These are phyloP conservation scores for Cubamyces lactineus DNA, from an alignment of 768 basidiomycete species.

Conservation along the genomic window DNA sequence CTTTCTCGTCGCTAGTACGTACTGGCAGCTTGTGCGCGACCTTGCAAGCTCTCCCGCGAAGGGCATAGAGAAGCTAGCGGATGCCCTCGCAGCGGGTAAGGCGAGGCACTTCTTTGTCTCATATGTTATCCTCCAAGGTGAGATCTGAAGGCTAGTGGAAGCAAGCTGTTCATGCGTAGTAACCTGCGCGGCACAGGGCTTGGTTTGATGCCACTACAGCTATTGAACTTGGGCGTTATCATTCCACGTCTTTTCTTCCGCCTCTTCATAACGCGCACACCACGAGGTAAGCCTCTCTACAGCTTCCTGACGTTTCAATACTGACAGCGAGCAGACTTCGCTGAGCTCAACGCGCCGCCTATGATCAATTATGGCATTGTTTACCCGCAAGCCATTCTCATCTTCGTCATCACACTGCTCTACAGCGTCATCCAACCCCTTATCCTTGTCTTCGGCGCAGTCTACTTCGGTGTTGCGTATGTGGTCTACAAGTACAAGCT, in stretches of 20 bases:
- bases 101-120: conserved; percentile 86
- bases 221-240: conserved; percentile 89
- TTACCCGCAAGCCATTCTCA: conserved; percentile 94
- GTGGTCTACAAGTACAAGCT: conserved; percentile 99
- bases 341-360: conserved; percentile 95
- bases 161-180: neutral
- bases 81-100: conserved; percentile 75
- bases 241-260: conserved; percentile 78
- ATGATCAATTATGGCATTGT: conserved; percentile 98
- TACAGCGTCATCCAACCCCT: conserved; percentile 97
- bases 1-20: conserved; percentile 89
- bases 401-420: conserved; percentile 92
- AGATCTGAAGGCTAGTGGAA: neutral
- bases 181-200: conserved; percentile 52
- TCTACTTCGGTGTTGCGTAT: conserved; percentile 96
- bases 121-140: conserved; percentile 84
- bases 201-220: conserved; percentile 94
- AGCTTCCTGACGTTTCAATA: conserved; percentile 4
- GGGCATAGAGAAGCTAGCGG: conserved; percentile 90
- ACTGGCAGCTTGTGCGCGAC: conserved; percentile 89
- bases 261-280: conserved; percentile 83
- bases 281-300: conserved; percentile 63
- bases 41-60: conserved; percentile 92
- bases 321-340: conserved; percentile 65
- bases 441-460: conserved; percentile 91